phyloP scores from a whole-genome alignment of 176 grass and related monocot genomes.

The Ensete ventricosum region DNA sequence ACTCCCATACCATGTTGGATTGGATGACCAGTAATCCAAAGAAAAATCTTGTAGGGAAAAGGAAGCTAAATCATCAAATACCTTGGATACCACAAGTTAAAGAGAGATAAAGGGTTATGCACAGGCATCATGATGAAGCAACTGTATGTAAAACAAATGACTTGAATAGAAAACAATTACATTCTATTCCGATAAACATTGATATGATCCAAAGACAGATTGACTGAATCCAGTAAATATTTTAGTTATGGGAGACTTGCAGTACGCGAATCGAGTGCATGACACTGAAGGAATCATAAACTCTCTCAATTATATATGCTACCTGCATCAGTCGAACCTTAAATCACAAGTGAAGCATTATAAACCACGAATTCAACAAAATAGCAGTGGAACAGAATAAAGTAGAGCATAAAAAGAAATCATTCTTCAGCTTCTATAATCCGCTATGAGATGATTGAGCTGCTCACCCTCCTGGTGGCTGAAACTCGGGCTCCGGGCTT shows the following conservation, averaged over 20 bases:
- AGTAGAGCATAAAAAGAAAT: not conserved
- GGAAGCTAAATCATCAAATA: not conserved
- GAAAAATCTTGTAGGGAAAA: not conserved
- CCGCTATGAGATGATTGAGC: not conserved
- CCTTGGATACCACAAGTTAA: not conserved
- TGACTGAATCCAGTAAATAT: too few species aligned
- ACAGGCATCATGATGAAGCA: not conserved
- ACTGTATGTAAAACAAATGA: not conserved
- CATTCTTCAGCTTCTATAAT: not conserved
- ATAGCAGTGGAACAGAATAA: not conserved
- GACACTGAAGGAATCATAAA: not conserved
- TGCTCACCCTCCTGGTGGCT: constrained; percentile 26
- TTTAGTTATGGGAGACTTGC: too few species aligned
- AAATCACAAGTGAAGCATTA: not conserved
- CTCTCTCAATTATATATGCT: not conserved
- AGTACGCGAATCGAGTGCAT: not conserved
- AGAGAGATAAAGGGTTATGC: not conserved
- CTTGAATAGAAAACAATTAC: not conserved
- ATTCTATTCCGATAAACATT: not conserved
- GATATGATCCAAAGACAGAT: too few species aligned
- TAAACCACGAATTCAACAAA: not conserved
- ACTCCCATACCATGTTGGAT: not conserved
- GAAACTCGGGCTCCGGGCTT: constrained; percentile 18
- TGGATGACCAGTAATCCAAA: not conserved
- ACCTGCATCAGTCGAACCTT: not conserved